phyloP scores from a whole-genome alignment of 306 rosid species.

The Cajanus cajan region DNA sequence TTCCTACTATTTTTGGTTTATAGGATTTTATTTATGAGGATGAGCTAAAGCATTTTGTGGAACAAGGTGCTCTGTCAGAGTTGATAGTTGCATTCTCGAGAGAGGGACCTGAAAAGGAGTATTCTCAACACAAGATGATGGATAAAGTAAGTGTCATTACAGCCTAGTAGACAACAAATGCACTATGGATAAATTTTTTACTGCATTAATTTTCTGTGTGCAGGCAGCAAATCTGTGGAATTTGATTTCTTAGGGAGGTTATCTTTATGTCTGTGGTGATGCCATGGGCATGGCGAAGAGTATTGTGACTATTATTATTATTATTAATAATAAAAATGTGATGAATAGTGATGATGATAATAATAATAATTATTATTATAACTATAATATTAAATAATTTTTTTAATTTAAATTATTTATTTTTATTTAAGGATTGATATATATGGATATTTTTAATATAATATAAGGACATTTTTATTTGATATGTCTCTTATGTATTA shows the following conservation, averaged over 20 bases:
- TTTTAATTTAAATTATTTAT: no score
- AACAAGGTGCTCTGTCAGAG: constrained; percentile 58
- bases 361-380: no score
- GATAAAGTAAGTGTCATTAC: constrained; percentile 45
- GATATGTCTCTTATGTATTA: no score
- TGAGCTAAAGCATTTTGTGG: constrained; percentile 60
- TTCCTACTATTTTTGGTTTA: no score
- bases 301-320: no score
- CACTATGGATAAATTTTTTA: constrained; percentile 2
- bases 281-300: constrained; percentile 84
- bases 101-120: constrained; percentile 67
- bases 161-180: not conserved
- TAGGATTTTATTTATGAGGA: constrained; percentile 84
- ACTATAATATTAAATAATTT: no score
- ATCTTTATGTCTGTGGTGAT: constrained; percentile 80
- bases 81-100: constrained; percentile 67
- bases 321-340: no score
- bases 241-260: constrained; percentile 61
- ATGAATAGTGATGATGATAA: no score
- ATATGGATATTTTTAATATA: no score
- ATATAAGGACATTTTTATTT: no score
- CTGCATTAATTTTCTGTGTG: constrained; percentile 19
- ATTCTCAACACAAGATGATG: constrained; percentile 74
- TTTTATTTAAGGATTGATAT: no score
- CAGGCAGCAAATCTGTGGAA: constrained; percentile 65